Evolutionary conservation across 345 rosid genomes (phyloP), one percentile per base, ranked within the genome.

Genomic region (Isatis tinctoria): DNA sequence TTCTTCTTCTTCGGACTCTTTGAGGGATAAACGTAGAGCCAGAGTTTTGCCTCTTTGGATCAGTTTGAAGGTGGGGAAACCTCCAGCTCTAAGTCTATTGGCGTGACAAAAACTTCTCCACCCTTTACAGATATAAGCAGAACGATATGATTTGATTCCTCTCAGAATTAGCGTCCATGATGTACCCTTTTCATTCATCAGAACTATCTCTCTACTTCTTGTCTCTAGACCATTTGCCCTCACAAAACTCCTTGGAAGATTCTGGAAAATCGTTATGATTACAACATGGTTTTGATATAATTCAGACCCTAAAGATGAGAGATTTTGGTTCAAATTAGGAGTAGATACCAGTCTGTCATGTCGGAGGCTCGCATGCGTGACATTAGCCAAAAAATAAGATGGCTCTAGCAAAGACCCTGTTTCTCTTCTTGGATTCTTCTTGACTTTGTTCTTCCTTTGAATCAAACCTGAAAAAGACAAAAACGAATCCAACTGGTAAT

Each of bases 101-200:
- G 20, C 57, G 10, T 8, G 2, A 65, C 72, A 66, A 9, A 74
- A 74, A 40, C 60, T 59, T 39, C 8, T 48, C 73, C 78, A 74
- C 5, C 78, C 67, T 59, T 10, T 1, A 27, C 12, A 37, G 5
- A 74, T 14, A 28, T 67, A 74, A 11, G 10, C 2, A 10, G 4
- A 18, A 27, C 52, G 35, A 32, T 53, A 26, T 17, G 66, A 24
- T 12, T 6, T 18, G 27, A 28, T 74, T 13, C 9, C 4, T 18
- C 1, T 59, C 10, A 74, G 11, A 2, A 0, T 11, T 5, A 66
- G 14, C 0, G 24, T 67, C 67, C 73, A 67, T 10, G 73, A 14
- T 57, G 1, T 57, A 14, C 45, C 65, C 30, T 74, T 56, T 16
- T 48, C 67, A 1, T 60, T 33, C 39, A 60, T 24, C 27, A 70